phyloP scores from a whole-genome alignment of 495 filamentous ascomycete species.

The Terfezia boudieri region DNA sequence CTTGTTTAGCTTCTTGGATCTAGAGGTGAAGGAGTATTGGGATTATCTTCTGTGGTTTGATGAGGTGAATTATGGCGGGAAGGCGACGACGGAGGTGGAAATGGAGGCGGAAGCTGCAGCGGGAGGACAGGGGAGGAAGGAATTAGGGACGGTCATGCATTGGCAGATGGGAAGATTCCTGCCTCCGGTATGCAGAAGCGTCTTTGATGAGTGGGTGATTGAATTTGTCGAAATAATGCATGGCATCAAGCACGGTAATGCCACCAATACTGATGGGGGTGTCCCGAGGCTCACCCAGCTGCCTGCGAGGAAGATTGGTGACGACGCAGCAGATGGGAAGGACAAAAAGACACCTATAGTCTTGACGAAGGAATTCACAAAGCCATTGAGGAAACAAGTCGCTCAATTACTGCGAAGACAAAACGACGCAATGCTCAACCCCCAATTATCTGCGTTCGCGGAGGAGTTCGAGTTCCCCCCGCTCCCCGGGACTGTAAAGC shows the following conservation, averaged over 20 bases:
- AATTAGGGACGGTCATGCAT: conserved; percentile 87
- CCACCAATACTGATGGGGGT: conserved; percentile 29
- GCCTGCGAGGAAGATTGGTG: conserved; percentile 26
- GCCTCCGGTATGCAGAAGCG: conserved; percentile 52
- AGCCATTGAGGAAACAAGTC: conserved; percentile 75
- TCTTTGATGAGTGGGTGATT: conserved; percentile 80
- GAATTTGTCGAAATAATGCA: conserved; percentile 96
- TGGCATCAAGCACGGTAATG: conserved; percentile 42
- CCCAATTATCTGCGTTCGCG: conserved; percentile 32
- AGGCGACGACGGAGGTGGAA: conserved; percentile 56
- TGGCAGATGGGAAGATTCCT: conserved; percentile 91
- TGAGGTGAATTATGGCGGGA: conserved; percentile 94
- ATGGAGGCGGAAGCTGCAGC: conserved; percentile 28
- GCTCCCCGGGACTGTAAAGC: conserved; percentile 47
- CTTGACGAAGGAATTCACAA: conserved; percentile 58
- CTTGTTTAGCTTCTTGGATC: conserved; percentile 88
- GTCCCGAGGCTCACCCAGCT: conserved; percentile 54
- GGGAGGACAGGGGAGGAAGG: conserved; percentile 44
- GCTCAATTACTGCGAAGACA: conserved; percentile 54
- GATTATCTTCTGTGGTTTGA: conserved; percentile 99
- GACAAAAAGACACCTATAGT: conserved; percentile 19
- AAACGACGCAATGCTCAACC: conserved; percentile 72
- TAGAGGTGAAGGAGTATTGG: conserved; percentile 98
- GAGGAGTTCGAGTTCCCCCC: conserved; percentile 71
- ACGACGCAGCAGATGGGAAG: conserved; percentile 31